Evolutionary conservation across 345 rosid genomes (phyloP), one percentile per base, ranked within the genome.

Genomic region (Euphorbia peplus): DNA sequence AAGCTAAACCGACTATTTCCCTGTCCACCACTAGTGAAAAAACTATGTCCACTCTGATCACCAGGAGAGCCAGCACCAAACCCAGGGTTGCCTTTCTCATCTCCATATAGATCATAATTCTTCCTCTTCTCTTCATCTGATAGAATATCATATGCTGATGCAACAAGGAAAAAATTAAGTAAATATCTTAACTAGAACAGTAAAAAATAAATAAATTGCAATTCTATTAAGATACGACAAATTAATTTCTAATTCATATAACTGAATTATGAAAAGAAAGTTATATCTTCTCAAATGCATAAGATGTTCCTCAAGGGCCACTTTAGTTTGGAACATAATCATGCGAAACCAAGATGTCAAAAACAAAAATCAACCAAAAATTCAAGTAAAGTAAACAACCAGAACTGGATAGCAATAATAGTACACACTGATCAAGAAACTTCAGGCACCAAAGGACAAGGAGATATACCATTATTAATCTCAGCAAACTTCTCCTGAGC

Each of bases 401-500:
- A 32, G 37, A n/a, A 41, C 18, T 29, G 22, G 26, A 64, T 25
- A 32, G 14, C 5, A 0, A 24, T 39, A 39, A 35, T 21, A 25
- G 19, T 28, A 46, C 24, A 5, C 39, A 56, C 48, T 68, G 21
- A 29, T 46, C 19, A 46, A 8, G 41, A 59, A 21, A 30, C 8
- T 47, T 3, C 48, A 42, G 15, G 4, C 14, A 37, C 35, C 39
- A 35, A 28, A 26, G 22, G n/a, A 60, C 15, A 52, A 18, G 25
- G 53, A 63, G 29, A 24, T 77, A 7, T 76, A 91, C 99, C 99
- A 51, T 95, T 89, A 68, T 95, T 95, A 60, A 95, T 91, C 83
- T 95, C 91, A 16, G 92, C 75, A 61, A 95, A 91, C 84, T 90
- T 95, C 78, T 74, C 95, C 70, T 91, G 93, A 70, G 96, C 97